Evolutionary conservation across 495 filamentous ascomycete species (phyloP).

Genomic region (Saxophila tyrrhenica): DNA sequence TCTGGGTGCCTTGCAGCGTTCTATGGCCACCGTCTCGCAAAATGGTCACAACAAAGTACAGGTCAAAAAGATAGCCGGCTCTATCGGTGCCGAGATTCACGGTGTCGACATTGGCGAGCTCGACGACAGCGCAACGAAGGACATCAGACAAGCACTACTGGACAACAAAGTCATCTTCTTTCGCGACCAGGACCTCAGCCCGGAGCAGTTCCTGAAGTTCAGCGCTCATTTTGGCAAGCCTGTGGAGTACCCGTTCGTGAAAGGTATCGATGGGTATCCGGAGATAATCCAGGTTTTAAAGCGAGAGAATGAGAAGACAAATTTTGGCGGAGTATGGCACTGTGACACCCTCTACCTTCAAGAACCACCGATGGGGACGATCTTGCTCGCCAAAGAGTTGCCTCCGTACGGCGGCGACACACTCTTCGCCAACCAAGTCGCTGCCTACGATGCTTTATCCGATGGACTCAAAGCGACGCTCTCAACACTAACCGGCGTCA

Average conservation of each 20-base stretch:
- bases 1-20: not conserved
- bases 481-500: slow-evolving; percentile 3
- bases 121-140: not conserved
- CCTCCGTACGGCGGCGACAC: slow-evolving; percentile 28
- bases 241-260: slow-evolving; percentile 7
- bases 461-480: slow-evolving; percentile 8
- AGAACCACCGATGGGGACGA: slow-evolving; percentile 26
- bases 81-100: slow-evolving; percentile 12
- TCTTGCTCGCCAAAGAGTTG: slow-evolving; percentile 24
- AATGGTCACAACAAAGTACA: not conserved
- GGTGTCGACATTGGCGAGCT: slow-evolving; percentile 5
- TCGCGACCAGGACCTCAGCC: slow-evolving; percentile 32
- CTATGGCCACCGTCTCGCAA: slow-evolving; percentile 4
- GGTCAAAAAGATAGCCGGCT: slow-evolving; percentile 5
- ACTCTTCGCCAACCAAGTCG: slow-evolving; percentile 24
- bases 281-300: slow-evolving; percentile 21
- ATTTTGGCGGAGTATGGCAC: slow-evolving; percentile 25
- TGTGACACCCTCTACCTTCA: slow-evolving; percentile 27
- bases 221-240: slow-evolving; percentile 18
- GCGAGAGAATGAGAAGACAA: slow-evolving; percentile 6
- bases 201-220: slow-evolving; percentile 10
- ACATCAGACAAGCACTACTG: slow-evolving; percentile 25
- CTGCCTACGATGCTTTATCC: slow-evolving; percentile 22
- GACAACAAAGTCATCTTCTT: slow-evolving; percentile 36
- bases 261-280: slow-evolving; percentile 8